These are phyloP conservation scores for Buxus sempervirens DNA, from an alignment of 164 flowering plant genomes.

Conservation along the genomic window DNA sequence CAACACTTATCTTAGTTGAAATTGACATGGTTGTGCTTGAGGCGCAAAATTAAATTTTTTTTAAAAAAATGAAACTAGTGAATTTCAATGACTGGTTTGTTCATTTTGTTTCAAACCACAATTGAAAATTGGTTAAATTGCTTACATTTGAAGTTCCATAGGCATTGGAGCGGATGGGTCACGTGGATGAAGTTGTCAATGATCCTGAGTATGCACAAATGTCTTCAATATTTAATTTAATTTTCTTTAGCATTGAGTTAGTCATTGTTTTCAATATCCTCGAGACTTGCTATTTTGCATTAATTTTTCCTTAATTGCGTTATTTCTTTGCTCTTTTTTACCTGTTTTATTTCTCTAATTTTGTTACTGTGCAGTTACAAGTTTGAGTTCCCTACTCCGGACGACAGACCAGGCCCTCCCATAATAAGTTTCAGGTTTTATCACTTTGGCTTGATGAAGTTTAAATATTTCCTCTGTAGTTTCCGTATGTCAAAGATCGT, in stretches of 20 bases:
- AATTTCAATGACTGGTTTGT: too few relatives aligned
- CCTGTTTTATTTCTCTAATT: not conserved
- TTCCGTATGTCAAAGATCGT: not conserved
- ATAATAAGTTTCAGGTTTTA: slow-evolving; percentile 94
- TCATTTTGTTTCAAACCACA: not conserved
- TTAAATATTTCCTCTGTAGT: not conserved
- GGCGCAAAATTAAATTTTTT: too few relatives aligned
- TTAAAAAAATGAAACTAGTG: too few relatives aligned
- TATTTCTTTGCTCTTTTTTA: not conserved
- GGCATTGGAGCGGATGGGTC: slow-evolving; percentile 90
- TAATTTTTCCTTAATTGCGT: not conserved
- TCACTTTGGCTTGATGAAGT: not conserved
- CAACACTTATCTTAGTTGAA: not conserved
- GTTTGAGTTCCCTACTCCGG: slow-evolving; percentile 97
- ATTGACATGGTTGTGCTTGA: not conserved
- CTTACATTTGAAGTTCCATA: slow-evolving; percentile 24
- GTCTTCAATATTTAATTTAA: not conserved
- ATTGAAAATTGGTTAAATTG: not conserved
- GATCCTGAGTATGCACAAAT: slow-evolving; percentile 82
- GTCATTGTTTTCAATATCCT: not conserved
- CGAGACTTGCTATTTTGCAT: slow-evolving; percentile 1
- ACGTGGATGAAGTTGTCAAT: slow-evolving; percentile 83
- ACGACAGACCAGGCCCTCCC: slow-evolving; percentile 92
- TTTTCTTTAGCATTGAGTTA: not conserved
- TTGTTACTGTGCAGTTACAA: slow-evolving; percentile 67